Conservation (phyloP, 2,329 filamentous ascomycete species). For the Pseudomassariella vexata region DNA sequence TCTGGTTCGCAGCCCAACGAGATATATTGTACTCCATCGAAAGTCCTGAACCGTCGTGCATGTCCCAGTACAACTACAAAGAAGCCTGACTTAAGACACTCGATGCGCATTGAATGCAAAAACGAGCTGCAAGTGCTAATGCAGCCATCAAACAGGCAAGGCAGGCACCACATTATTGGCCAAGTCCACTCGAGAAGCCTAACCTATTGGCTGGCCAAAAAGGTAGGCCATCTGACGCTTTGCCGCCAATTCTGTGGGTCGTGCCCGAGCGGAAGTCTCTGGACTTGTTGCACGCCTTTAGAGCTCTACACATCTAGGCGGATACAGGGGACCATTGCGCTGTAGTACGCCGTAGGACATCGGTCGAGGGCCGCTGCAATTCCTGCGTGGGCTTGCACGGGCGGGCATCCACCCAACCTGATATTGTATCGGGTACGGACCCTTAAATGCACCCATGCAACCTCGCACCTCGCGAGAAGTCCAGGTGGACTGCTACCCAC, state of each 20-base stretch:
- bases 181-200: slow-evolving; percentile 1
- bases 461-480: too few relatives aligned
- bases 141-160: slow-evolving; percentile 1
- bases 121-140: slow-evolving; percentile 7
- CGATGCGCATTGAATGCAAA: not conserved
- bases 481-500: too few relatives aligned
- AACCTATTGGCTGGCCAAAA: slow-evolving; percentile 6
- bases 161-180: slow-evolving; percentile 7
- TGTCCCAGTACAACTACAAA: too few relatives aligned
- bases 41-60: not conserved
- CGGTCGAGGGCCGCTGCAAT: not conserved
- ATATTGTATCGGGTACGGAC: too few relatives aligned
- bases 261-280: slow-evolving; percentile 3
- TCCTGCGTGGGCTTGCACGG: not conserved
- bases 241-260: slow-evolving; percentile 4
- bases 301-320: not conserved
- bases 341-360: not conserved
- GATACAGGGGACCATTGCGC: not conserved
- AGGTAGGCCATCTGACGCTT: slow-evolving; percentile 4
- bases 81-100: not conserved
- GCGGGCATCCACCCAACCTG: not conserved
- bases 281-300: too few relatives aligned
- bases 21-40: not conserved
- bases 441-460: too few relatives aligned
- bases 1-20: not conserved